phyloP scores from a whole-genome alignment of 2,329 filamentous ascomycete species.

The Lachnellula arida region DNA sequence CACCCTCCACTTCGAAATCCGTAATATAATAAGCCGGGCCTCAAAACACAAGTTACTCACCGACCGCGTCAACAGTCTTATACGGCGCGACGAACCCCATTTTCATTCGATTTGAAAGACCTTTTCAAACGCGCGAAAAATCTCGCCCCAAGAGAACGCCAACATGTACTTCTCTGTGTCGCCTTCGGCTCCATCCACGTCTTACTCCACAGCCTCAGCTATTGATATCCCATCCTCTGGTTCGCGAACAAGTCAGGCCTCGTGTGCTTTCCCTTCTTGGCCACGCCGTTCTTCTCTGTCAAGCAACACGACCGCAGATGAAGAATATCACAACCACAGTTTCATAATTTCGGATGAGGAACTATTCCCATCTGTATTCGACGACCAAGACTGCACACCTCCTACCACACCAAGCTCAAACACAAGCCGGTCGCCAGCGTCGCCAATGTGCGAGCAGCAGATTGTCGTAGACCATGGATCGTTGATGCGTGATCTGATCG shows the following conservation, averaged over 20 bases:
- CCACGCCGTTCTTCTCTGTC: conserved; percentile 49
- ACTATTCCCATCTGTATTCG: conserved; percentile 47
- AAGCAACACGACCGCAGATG: conserved; percentile 16
- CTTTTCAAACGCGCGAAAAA: not conserved
- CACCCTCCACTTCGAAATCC: conserved; percentile 4
- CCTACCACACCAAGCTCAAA: conserved; percentile 28
- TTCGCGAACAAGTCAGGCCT: conserved; percentile 20
- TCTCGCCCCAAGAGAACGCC: not conserved
- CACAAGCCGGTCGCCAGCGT: conserved; percentile 20
- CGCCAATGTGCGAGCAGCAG: conserved; percentile 17
- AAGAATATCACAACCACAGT: conserved; percentile 20
- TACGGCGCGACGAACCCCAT: not conserved
- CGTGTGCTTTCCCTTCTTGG: conserved; percentile 56
- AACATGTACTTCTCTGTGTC: conserved; percentile 28
- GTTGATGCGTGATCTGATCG: conserved; percentile 27
- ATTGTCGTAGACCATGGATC: conserved; percentile 26
- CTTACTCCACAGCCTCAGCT: conserved; percentile 21
- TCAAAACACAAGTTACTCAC: not conserved
- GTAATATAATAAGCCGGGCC: not conserved
- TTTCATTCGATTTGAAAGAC: not conserved
- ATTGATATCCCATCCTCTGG: conserved; percentile 26
- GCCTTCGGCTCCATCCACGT: conserved; percentile 23
- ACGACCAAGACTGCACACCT: conserved; percentile 44
- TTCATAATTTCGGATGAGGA: conserved; percentile 56
- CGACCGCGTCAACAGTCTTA: not conserved